Conservation (phyloP, 306 rosid species). For the Quercus parvula region DNA sequence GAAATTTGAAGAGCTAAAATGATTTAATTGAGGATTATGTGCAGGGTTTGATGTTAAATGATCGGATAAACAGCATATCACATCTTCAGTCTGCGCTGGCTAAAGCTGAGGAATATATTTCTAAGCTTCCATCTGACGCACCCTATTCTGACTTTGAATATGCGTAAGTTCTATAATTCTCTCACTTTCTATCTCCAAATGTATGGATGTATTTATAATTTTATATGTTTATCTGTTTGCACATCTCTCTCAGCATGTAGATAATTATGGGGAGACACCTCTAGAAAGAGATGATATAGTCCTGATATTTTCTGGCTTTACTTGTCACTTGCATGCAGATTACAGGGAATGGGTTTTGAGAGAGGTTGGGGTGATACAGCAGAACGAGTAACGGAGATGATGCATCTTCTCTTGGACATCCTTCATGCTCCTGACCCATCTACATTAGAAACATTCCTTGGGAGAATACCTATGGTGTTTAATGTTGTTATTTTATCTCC, state of each 20-base stretch:
- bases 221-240: background rate
- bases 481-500: conserved; percentile 89
- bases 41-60: conserved; percentile 82
- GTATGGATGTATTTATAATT: background rate
- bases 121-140: conserved; percentile 53
- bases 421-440: conserved; percentile 98
- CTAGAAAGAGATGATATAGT: background rate
- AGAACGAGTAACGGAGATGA: conserved; percentile 56
- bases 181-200: background rate
- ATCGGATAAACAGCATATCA: conserved; percentile 56
- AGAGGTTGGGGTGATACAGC: conserved; percentile 94
- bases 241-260: background rate
- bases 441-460: conserved; percentile 78
- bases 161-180: conserved; percentile 38
- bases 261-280: conserved; percentile 10
- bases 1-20: background rate
- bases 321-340: conserved; percentile 37
- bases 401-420: conserved; percentile 80
- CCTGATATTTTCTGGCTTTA: background rate
- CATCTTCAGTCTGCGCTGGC: conserved; percentile 68
- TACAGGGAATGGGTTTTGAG: conserved; percentile 92
- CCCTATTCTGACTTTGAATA: conserved; percentile 72
- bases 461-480: conserved; percentile 91
- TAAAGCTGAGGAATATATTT: conserved; percentile 77
- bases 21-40: conserved; percentile 23